Evolutionary conservation across 2,329 filamentous ascomycete genomes (phyloP).

Genomic region (Diplodia scrobiculata): DNA sequence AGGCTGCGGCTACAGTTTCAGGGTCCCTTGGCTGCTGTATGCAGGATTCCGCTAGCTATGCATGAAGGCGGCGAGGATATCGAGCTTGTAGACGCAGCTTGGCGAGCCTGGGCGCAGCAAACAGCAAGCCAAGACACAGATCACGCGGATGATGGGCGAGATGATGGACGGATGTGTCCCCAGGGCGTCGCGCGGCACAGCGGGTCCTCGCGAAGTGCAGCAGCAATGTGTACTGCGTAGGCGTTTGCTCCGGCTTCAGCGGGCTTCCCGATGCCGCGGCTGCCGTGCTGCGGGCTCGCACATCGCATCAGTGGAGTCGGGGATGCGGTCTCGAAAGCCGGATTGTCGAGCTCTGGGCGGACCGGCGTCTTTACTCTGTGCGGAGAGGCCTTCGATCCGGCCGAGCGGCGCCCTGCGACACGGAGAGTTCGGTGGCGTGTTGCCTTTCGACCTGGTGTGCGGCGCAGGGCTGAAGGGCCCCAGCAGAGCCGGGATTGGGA

Average conservation of each 20-base stretch:
- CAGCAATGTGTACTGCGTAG: background rate
- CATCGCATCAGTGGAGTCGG: conserved; percentile 9
- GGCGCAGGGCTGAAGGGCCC: conserved; percentile 11
- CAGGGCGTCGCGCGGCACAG: background rate
- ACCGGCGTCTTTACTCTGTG: background rate
- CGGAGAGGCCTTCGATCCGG: background rate
- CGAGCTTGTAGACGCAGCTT: background rate
- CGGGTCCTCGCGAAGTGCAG: background rate
- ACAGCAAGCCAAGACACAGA: background rate
- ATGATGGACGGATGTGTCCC: conserved; percentile 3
- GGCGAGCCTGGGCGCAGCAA: background rate
- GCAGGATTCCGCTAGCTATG: background rate
- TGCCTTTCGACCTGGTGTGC: background rate
- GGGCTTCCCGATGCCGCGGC: background rate
- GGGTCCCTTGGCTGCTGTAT: background rate
- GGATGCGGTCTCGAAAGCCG: background rate
- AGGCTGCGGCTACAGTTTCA: background rate
- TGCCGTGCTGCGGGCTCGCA: background rate
- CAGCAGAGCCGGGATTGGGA: background rate
- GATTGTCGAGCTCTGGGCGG: conserved; percentile 12
- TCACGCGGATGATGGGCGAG: background rate
- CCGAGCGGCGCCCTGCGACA: background rate
- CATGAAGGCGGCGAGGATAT: background rate
- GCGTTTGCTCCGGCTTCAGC: no score
- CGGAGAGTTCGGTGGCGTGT: no score